These are phyloP conservation scores for Agrocybe chaxingu DNA, from an alignment of 768 basidiomycete species.

Conservation along the genomic window DNA sequence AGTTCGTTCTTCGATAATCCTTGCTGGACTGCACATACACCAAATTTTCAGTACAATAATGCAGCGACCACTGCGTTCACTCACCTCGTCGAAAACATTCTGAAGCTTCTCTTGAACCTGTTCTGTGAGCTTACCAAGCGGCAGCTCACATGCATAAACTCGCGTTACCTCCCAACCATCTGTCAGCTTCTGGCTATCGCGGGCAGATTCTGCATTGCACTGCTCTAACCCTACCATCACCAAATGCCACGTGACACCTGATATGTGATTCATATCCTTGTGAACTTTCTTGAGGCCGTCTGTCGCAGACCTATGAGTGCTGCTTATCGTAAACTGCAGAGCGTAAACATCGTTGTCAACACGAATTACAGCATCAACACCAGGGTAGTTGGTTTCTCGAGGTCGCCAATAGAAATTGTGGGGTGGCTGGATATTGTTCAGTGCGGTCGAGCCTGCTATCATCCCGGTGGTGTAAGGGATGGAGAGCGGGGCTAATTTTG, in stretches of 20 bases:
- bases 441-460: constrained; percentile 2
- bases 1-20: too few species aligned
- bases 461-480: constrained; percentile 4
- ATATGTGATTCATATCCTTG: constrained; percentile 5
- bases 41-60: too few species aligned
- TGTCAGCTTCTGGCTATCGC: constrained; percentile 4
- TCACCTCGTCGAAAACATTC: not conserved
- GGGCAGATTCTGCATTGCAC: constrained; percentile 1
- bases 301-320: constrained; percentile 1
- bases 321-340: constrained; percentile 4
- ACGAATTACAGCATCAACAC: constrained; percentile 7
- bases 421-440: constrained; percentile 2
- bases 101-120: not conserved
- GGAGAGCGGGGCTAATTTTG: not conserved
- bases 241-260: constrained; percentile 3
- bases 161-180: not conserved
- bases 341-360: not conserved
- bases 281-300: constrained; percentile 3
- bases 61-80: not conserved
- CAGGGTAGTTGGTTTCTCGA: constrained; percentile 7
- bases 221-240: constrained; percentile 6
- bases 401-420: constrained; percentile 3
- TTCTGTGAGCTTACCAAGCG: not conserved
- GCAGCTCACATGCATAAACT: not conserved
- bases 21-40: too few species aligned